Evolutionary conservation across 805 yeast genomes (phyloP).

Genomic region (Lipomyces sp.): DNA sequence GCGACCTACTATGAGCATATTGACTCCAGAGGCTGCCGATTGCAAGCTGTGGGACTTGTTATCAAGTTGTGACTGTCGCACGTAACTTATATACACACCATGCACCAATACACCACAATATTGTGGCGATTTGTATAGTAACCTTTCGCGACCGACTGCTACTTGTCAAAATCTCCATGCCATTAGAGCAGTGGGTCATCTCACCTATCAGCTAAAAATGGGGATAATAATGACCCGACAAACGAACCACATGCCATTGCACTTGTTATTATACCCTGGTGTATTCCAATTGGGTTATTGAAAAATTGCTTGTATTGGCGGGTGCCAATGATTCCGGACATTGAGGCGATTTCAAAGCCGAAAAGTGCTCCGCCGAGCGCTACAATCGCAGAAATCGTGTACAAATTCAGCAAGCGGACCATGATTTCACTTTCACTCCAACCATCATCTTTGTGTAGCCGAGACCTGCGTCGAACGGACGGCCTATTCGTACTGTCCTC

Average conservation of each 20-base stretch:
- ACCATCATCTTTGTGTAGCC: too few relatives aligned
- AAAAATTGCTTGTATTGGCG: constrained; percentile 54
- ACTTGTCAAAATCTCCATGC: not conserved
- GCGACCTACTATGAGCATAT: constrained; percentile 52
- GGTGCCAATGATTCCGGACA: constrained; percentile 61
- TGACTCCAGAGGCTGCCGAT: constrained; percentile 44
- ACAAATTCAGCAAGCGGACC: constrained; percentile 49
- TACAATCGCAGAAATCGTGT: constrained; percentile 54
- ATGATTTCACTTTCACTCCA: not conserved
- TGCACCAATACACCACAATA: constrained; percentile 37
- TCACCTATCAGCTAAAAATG: constrained; percentile 49
- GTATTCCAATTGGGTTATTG: constrained; percentile 54
- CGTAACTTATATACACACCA: constrained; percentile 28
- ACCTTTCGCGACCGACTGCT: constrained; percentile 33
- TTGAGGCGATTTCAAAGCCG: constrained; percentile 71
- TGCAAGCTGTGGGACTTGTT: constrained; percentile 18
- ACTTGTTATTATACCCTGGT: constrained; percentile 67
- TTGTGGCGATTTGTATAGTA: constrained; percentile 34
- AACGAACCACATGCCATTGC: constrained; percentile 69
- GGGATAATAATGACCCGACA: constrained; percentile 59
- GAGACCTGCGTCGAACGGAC: too few relatives aligned
- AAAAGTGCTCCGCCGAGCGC: constrained; percentile 64
- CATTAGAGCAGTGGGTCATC: constrained; percentile 38
- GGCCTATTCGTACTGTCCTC: too few relatives aligned
- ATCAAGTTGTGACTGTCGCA: too few relatives aligned